Evolutionary conservation across 2,329 filamentous ascomycete species (phyloP), one percentile per base, ranked within the genome.

Genomic region (Ceratocystis lukuohia): DNA sequence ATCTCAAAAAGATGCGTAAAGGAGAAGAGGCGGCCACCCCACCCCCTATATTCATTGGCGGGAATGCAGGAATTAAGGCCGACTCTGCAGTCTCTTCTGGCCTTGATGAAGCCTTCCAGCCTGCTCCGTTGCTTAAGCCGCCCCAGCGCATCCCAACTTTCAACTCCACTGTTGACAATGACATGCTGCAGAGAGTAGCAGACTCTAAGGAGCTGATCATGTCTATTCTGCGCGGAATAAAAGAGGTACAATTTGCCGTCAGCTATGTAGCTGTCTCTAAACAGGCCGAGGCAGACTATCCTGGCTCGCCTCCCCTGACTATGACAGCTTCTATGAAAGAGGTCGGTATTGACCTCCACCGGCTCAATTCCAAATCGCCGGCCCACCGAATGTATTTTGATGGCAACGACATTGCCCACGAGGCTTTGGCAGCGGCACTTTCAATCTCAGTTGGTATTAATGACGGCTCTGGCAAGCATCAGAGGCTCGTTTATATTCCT

Each of bases 381-480:
- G 91, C 93, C 0, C 94, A 99, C 79, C 86, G 94, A 69, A 99
- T 97, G 94, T 97, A 99, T 76, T 99, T 99, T 73, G 89, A 92
- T 1, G 85, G 88, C 25, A 88, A 91, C 69, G 94, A 96, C 73
- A 86, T 96, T 72, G 94, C 94, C 12, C 94, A 99, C 74, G 93
- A 99, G 78, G 94, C 92, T 10, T 81, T 99, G 45, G 83, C 94
- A 25, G 94, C 93, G 20, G 94, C 92, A 2, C 85, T 99, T 50
- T 96, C 94, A 0, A 89, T 99, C 66, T 93, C 93, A 0, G 82
- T 97, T 67, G 94, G 91, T 48, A 80, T 99, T 45, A 92, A 96
- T 72, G 91, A 96, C 73, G 90, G 91, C n/a, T 84, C 87, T 33
- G 89, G 88, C 7, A 88, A 89, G 71, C 88, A 90, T 0, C 91